Evolutionary conservation across 2,329 filamentous ascomycete genomes (phyloP).

Genomic region (Grosmannia serpens): DNA sequence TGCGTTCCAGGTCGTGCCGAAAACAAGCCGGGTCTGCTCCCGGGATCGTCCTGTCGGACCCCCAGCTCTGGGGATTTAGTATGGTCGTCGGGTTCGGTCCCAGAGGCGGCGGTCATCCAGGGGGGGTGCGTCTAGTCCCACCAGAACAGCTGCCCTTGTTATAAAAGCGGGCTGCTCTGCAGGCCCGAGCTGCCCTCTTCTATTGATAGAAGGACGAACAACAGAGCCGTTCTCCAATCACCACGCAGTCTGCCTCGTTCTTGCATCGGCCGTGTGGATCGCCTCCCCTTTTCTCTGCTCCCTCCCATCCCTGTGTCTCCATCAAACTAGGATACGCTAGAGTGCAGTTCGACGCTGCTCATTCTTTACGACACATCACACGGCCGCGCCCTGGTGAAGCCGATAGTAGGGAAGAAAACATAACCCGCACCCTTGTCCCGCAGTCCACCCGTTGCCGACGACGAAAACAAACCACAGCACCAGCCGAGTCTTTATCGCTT

Average conservation of each 20-base stretch:
- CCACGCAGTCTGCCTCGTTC: background rate
- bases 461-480: background rate
- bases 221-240: background rate
- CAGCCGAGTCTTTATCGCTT: background rate
- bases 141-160: background rate
- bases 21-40: background rate
- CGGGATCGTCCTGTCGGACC: background rate
- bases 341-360: background rate
- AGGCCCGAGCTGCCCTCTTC: background rate
- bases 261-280: slow-evolving; percentile 1
- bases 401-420: background rate
- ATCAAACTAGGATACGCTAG: slow-evolving; percentile 4
- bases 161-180: slow-evolving; percentile 8
- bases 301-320: background rate
- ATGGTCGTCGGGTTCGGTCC: background rate
- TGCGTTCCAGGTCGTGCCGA: background rate
- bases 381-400: background rate
- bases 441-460: background rate
- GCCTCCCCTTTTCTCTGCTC: background rate
- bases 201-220: background rate
- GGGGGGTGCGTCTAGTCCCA: slow-evolving; percentile 5
- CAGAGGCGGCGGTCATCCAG: background rate
- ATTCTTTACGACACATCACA: background rate
- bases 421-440: background rate
- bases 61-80: background rate